Evolutionary conservation across 768 basidiomycete genomes (phyloP).

Genomic region (Leccinum subgranulosum): DNA sequence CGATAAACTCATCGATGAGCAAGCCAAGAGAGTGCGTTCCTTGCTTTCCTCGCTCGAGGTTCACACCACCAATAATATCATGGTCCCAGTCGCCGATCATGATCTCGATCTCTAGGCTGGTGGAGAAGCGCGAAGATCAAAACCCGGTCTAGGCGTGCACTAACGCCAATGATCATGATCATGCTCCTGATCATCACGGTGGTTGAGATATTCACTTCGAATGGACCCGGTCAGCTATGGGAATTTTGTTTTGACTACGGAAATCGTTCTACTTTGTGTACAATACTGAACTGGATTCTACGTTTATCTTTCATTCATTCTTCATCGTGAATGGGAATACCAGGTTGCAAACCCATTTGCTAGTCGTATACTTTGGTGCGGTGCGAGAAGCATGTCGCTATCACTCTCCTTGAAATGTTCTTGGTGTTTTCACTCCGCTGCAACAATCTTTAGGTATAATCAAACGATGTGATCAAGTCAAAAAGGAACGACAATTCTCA

Average conservation of each 20-base stretch:
- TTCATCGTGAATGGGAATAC: background rate
- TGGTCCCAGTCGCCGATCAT: slow-evolving; percentile 14
- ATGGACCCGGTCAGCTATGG: background rate
- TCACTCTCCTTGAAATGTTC: background rate
- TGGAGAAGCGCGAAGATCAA: slow-evolving; percentile 4
- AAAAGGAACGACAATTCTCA: background rate
- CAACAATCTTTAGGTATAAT: background rate
- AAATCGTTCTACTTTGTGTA: background rate
- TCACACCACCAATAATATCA: background rate
- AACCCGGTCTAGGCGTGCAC: slow-evolving; percentile 2
- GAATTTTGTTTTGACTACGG: background rate
- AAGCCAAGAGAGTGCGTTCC: slow-evolving; percentile 6
- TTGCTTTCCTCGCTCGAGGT: background rate
- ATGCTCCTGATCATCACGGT: background rate
- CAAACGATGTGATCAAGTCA: background rate
- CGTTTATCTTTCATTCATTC: background rate
- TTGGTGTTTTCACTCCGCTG: background rate
- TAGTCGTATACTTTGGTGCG: background rate
- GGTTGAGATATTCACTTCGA: background rate
- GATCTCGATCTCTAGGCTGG: slow-evolving; percentile 12
- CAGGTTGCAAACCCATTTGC: background rate
- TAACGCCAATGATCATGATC: background rate
- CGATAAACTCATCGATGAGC: slow-evolving; percentile 4
- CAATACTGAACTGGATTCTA: background rate
- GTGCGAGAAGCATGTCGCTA: background rate